Base-by-base conservation (phyloP, 345 rosid species). In the Anacardium occidentale region DNA sequence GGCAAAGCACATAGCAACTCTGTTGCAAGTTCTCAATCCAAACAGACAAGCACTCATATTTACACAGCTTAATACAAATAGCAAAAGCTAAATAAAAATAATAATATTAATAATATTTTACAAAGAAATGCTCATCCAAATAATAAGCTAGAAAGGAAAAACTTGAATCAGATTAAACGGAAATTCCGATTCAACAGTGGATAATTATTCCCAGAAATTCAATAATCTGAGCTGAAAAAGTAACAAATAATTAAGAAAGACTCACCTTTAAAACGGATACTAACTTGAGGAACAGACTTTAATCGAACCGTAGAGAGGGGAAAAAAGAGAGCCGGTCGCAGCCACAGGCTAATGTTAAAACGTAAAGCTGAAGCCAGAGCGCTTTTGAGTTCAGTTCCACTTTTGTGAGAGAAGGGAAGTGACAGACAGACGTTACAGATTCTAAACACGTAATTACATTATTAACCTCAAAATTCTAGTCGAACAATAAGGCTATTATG, bases 161-260 rank as follows among this genome's bases (percentile, higher is more conserved):
- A 64, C 34, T 24, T 37, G 40, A 64, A 64, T 64, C 51, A 5
- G 62, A 11, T 24, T 24, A 25, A 24, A 15, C 25, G 62, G 32
- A 44, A 12, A 42, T 42, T 63, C 14, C 32, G 54, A 24, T 45
- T 64, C 34, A 60, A 60, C 34, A 47, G 21, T 34, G 3, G 21
- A 64, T 20, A 34, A 52, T 67, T 12, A 32, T 57, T 56, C 50
- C 53, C 42, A 69, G 54, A 69, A 56, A 44, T 47, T 15, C n/a
- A 24, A 57, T 9, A 45, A 44, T n/a, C 26, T 5, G 44, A 24
- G 2, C 29, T 26, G 14, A 21, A 2, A 20, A 13, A 12, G 18
- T 26, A 3, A 7, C 22, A 25, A 69, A 57, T 18, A 21, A 21
- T 10, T 32, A 32, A 0, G 17, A 47, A 47, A 42, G 18, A 44